These are phyloP conservation scores for Ceratobasidium theobromae DNA, from an alignment of 1,284 basidiomycete genomes.

Conservation along the genomic window DNA sequence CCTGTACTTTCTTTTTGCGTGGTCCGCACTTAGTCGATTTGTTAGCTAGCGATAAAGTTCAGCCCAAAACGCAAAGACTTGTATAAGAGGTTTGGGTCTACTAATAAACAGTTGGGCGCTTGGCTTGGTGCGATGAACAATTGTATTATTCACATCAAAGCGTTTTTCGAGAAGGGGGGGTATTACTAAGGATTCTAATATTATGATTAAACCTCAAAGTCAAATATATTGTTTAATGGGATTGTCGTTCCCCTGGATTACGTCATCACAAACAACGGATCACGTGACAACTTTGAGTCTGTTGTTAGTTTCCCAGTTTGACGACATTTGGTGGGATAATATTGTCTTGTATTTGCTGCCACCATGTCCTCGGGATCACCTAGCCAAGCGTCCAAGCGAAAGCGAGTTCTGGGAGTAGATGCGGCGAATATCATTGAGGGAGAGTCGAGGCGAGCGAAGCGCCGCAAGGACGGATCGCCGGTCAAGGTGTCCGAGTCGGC, in stretches of 20 bases:
- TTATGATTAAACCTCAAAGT: neutral
- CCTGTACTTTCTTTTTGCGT: too few relatives aligned
- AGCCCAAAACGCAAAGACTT: too few relatives aligned
- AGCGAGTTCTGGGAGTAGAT: conserved; percentile 29
- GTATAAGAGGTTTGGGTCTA: too few relatives aligned
- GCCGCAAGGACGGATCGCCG: conserved; percentile 30
- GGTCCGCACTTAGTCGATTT: too few relatives aligned
- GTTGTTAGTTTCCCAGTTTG: conserved; percentile 19
- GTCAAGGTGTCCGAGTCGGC: conserved; percentile 22
- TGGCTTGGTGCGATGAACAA: too few relatives aligned
- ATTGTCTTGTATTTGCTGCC: neutral
- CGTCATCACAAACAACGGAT: conserved; percentile 15
- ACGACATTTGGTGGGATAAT: neutral
- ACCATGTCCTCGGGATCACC: conserved; percentile 17
- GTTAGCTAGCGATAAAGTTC: too few relatives aligned
- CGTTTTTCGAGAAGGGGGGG: neutral
- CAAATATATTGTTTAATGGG: neutral
- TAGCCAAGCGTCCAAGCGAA: conserved; percentile 22
- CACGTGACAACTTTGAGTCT: neutral
- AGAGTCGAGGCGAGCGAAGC: conserved; percentile 24
- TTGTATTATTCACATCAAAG: too few relatives aligned
- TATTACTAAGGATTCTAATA: neutral
- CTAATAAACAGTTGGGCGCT: too few relatives aligned
- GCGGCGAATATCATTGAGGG: conserved; percentile 34
- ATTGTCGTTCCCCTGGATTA: neutral